These are phyloP conservation scores for Chlorella variabilis DNA, from an alignment of 163 green algal species.

Conservation along the genomic window DNA sequence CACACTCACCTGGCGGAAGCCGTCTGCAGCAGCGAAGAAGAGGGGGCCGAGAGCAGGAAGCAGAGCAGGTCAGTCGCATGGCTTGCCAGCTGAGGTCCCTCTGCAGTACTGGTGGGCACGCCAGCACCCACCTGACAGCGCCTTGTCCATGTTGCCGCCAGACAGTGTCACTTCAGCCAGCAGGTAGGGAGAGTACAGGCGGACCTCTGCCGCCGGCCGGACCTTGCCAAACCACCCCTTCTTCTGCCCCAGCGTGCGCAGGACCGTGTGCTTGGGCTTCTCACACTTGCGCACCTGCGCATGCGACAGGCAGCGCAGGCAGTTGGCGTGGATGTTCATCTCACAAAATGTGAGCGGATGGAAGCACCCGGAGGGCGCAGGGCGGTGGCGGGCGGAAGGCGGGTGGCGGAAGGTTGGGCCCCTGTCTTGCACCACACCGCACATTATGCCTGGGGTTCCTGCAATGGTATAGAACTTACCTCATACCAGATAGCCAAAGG, in stretches of 20 bases:
- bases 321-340: no score
- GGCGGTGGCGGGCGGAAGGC: no score
- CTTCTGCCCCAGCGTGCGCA: constrained; percentile 32
- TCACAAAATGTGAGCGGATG: no score
- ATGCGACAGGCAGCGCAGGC: no score
- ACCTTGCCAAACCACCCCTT: constrained; percentile 17
- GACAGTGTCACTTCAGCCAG: constrained; percentile 39
- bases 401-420: no score
- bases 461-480: no score
- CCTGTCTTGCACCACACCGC: background rate
- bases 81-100: no score
- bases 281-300: constrained; percentile 49
- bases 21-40: background rate
- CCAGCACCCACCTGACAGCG: constrained; percentile 9
- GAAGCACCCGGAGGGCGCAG: background rate
- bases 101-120: no score
- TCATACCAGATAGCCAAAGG: constrained; percentile 31
- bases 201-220: constrained; percentile 10
- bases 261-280: constrained; percentile 43
- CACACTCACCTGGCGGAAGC: constrained; percentile 57
- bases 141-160: constrained; percentile 40
- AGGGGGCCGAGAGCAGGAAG: no score
- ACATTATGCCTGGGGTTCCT: no score
- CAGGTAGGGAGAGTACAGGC: background rate
- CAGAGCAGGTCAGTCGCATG: no score